A percentile compares a stretch with the other conserved stretches of the same genome.
Evolutionary conservation across 768 basidiomycete genomes (phyloP).

Genomic region (Paxillus involutus): DNA sequence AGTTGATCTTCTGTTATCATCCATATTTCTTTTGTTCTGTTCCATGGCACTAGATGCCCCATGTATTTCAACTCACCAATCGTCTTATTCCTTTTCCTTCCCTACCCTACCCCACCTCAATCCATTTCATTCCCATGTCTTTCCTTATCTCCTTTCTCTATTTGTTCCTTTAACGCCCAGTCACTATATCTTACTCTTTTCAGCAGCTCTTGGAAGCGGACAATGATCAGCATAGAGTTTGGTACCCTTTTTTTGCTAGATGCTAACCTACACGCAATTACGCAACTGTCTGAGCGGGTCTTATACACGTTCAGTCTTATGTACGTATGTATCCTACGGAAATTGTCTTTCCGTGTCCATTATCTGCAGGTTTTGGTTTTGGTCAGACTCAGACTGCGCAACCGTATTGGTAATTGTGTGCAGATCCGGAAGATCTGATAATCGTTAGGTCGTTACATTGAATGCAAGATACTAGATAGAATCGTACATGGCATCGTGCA

Average conservation of each 20-base stretch:
- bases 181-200: background rate
- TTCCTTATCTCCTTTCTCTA: background rate
- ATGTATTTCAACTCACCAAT: slow-evolving; percentile 15
- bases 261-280: background rate
- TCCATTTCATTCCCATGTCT: background rate
- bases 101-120: background rate
- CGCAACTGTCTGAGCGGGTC: background rate
- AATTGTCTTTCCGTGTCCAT: too few species aligned
- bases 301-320: slow-evolving; percentile 13
- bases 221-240: slow-evolving; percentile 18
- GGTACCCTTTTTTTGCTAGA: background rate
- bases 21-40: slow-evolving; percentile 1
- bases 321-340: background rate
- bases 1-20: slow-evolving; percentile 2
- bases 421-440: too few species aligned
- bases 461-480: background rate
- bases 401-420: too few species aligned
- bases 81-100: too few species aligned
- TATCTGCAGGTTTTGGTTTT: too few species aligned
- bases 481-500: slow-evolving; percentile 7
- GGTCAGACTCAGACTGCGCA: too few species aligned
- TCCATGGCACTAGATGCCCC: slow-evolving; percentile 6
- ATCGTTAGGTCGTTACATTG: background rate
- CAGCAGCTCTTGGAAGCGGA: slow-evolving; percentile 7
- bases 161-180: background rate